Percentiles rank a stretch among this genome's conserved stretches.
phyloP scores from a whole-genome alignment of 2,329 filamentous ascomycete genomes.

The Ustulina deusta region DNA sequence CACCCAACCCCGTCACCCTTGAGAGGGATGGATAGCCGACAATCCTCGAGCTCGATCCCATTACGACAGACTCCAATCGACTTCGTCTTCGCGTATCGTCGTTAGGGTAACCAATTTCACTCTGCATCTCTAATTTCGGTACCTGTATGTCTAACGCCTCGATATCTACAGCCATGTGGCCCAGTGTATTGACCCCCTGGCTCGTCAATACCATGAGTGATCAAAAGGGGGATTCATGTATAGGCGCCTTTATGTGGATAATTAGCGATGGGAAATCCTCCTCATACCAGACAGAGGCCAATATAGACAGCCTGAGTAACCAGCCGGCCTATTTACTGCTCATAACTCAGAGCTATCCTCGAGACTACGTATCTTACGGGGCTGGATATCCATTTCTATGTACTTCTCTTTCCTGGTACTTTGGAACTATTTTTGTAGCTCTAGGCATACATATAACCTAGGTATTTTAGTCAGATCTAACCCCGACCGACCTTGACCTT shows the following conservation, averaged over 20 bases:
- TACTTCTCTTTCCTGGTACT: not conserved
- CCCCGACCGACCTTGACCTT: not conserved
- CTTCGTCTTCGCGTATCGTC: not conserved
- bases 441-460: not conserved
- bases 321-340: not conserved
- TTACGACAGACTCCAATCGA: not conserved
- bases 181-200: conserved; percentile 11
- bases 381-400: not conserved
- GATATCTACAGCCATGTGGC: conserved; percentile 1
- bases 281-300: not conserved
- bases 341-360: not conserved
- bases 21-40: conserved; percentile 12
- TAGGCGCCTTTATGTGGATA: conserved; percentile 7
- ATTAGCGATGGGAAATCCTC: conserved; percentile 15
- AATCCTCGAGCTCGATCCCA: not conserved
- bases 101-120: conserved; percentile 5
- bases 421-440: not conserved
- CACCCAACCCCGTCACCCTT: conserved; percentile 1
- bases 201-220: not conserved
- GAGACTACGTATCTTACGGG: not conserved
- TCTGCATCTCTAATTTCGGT: conserved; percentile 5
- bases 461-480: not conserved
- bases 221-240: conserved; percentile 12
- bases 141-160: conserved; percentile 4
- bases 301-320: not conserved